Evolutionary conservation across 176 grass and related monocot species (phyloP), one percentile per base, ranked within the genome.

Genomic region (Ampelocalamus luodianensis): DNA sequence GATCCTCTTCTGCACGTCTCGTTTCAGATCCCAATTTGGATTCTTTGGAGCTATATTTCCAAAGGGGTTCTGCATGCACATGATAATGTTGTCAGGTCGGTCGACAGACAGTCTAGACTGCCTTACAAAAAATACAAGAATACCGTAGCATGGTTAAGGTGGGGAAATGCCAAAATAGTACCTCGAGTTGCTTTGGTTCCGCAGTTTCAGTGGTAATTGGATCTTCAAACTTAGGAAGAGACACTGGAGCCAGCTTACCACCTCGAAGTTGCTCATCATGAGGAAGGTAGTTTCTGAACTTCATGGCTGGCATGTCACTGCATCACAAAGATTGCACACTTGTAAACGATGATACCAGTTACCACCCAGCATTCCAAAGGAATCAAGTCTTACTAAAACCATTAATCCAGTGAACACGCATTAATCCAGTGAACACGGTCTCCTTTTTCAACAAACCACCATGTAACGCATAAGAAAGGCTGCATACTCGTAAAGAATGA

Each of bases 251-350:
- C 81, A 98, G 36, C 86, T 95, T 98, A 36, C 89, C 91, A 32
- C 90, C 93, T 87, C 94, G 89, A 48, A 98, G 93, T 63, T 86
- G 89, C 82, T 95, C 94, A 86, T 98, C 96, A 69, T 98, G 96
- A 44, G 96, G 96, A 87, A 98, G 96, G 83, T 98, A 95, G 68
- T 98, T 98, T 89, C 96, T 95, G 84, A 95, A 98, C 77, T 98
- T 98, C 96, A 98, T 90, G 63, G 77, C 74, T 14, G 87, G 96
- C 45, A 93, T 71, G 39, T 87, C 67, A 9, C 84, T 79, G 82
- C 63, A 79, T 74, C 10, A 53, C 64, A 82, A 79, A 76, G 11
- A 56, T 54, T 13, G 15, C 6, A 38, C 24, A 27, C 15, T 79
- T 18, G 40, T 29, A 20, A 82, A 40, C 13, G 3, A 75, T 13